phyloP scores from a whole-genome alignment of 2,329 filamentous ascomycete genomes.

The Fusarium sp. region DNA sequence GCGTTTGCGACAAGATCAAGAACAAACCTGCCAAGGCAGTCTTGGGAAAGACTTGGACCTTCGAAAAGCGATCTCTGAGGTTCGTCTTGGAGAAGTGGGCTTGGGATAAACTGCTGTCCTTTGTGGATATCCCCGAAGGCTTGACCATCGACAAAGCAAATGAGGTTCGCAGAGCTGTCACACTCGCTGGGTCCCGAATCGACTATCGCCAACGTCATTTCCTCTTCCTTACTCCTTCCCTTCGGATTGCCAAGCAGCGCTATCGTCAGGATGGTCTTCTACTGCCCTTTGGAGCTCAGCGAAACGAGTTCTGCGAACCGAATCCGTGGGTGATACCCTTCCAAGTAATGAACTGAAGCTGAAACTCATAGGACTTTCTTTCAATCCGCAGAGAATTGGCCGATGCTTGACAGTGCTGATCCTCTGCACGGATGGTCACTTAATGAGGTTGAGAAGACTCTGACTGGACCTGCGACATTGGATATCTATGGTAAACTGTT shows the following conservation, averaged over 20 bases:
- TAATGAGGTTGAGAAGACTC: neutral
- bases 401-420: neutral
- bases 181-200: neutral
- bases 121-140: neutral
- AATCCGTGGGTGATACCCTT: conserved; percentile 6
- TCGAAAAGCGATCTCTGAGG: neutral
- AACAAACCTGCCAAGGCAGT: accelerated
- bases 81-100: neutral
- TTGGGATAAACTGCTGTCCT: conserved; percentile 3
- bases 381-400: neutral
- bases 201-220: neutral
- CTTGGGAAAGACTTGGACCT: neutral
- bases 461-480: neutral
- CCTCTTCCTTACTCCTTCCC: neutral
- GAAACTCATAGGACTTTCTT: neutral
- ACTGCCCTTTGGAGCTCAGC: conserved; percentile 4
- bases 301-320: neutral
- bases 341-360: accelerated
- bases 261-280: conserved; percentile 19
- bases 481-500: conserved; percentile 29
- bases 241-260: neutral
- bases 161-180: neutral
- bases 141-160: neutral
- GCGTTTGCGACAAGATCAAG: neutral
- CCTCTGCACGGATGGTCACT: conserved; percentile 9